Percentiles rank a stretch among this genome's conserved stretches.
These are phyloP conservation scores for Coemansia sp. DNA, from an alignment of 192 early-diverging fungal genomes.

Conservation along the genomic window DNA sequence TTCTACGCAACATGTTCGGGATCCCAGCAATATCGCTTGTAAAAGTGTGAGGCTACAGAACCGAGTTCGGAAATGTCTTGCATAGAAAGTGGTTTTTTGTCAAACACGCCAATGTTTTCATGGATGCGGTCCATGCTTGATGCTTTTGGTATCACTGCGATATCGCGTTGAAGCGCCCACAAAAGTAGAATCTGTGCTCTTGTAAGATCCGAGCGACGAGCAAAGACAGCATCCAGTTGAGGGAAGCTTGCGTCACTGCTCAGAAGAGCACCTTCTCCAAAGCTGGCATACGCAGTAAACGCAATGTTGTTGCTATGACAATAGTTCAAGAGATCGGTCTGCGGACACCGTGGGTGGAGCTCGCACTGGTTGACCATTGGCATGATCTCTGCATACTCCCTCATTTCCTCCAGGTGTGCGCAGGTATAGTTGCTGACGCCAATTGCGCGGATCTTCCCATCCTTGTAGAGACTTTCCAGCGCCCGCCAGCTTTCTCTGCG, in stretches of 20 bases:
- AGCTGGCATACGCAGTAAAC: conserved; percentile 69
- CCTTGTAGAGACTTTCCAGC: conserved; percentile 61
- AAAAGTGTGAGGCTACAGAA: background rate
- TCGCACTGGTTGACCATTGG: conserved; percentile 75
- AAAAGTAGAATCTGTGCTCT: conserved; percentile 59
- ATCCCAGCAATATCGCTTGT: conserved; percentile 11
- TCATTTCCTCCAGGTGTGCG: conserved; percentile 59
- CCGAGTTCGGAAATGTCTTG: conserved; percentile 4
- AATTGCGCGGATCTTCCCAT: conserved; percentile 61
- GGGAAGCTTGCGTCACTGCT: background rate
- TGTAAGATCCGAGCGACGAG: conserved; percentile 28
- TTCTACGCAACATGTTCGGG: conserved; percentile 9
- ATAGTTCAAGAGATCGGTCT: conserved; percentile 58
- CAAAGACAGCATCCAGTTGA: conserved; percentile 13
- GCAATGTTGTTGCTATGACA: conserved; percentile 59
- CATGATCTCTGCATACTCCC: conserved; percentile 55
- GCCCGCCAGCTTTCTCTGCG: conserved; percentile 63
- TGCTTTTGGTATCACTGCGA: conserved; percentile 69
- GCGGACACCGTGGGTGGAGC: conserved; percentile 63
- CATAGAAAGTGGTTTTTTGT: background rate
- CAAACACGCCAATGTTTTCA: conserved; percentile 26
- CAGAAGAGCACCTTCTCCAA: conserved; percentile 59
- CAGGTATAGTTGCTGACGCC: conserved; percentile 73
- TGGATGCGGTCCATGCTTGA: conserved; percentile 23
- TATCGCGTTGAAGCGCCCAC: conserved; percentile 67